Evolutionary conservation across 345 rosid species (phyloP).

Genomic region (Eucalyptus cloeziana): DNA sequence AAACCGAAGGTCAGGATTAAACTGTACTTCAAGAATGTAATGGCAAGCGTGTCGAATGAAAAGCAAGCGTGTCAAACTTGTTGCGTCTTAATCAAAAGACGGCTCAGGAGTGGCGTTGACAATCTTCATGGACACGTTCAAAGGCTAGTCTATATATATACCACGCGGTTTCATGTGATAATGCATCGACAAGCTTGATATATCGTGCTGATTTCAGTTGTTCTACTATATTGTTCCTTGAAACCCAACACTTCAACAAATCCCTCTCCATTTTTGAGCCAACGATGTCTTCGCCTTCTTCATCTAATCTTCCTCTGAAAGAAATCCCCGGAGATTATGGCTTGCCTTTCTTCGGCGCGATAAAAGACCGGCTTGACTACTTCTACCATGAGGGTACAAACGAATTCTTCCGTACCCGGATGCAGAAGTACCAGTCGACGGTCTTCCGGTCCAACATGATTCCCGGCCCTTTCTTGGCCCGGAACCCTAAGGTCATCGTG

Average conservation of each 20-base stretch:
- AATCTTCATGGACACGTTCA: background rate
- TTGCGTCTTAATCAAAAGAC: background rate
- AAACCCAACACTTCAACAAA: background rate
- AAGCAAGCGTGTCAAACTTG: background rate
- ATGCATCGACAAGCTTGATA: background rate
- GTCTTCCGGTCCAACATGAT: constrained; percentile 13
- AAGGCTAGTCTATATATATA: background rate
- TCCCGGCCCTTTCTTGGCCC: constrained; percentile 6
- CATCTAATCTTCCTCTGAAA: background rate
- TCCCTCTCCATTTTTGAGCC: background rate
- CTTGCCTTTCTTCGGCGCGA: constrained; percentile 4
- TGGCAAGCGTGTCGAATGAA: background rate
- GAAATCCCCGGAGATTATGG: constrained; percentile 11
- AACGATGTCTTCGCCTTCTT: background rate
- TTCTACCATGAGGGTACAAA: constrained; percentile 12
- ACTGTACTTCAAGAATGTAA: background rate
- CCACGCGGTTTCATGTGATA: background rate
- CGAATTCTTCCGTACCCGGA: constrained; percentile 4
- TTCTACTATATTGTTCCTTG: background rate
- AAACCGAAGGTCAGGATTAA: background rate
- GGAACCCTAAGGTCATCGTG: constrained; percentile 1
- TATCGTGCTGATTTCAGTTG: background rate
- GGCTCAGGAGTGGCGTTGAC: background rate
- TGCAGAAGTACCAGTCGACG: constrained; percentile 4
- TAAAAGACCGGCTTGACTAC: constrained; percentile 14